A percentile compares a stretch with the other conserved stretches of the same genome.
Conservation (phyloP, 2,329 filamentous ascomycete species). For the Claviceps quebecensis region DNA sequence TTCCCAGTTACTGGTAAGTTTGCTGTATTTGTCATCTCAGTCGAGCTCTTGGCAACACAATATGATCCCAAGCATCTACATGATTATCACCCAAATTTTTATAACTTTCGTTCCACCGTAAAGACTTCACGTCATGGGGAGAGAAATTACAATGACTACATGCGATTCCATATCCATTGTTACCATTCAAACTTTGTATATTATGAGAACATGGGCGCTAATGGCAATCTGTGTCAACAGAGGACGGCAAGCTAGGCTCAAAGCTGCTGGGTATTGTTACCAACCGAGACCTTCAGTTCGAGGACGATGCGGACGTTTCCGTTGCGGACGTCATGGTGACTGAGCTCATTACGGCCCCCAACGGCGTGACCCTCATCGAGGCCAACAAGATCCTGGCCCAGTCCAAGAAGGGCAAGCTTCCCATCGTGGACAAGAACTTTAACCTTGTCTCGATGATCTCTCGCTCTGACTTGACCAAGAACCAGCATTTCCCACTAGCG, state of each 20-base stretch:
- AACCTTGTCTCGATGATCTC: slow-evolving; percentile 89
- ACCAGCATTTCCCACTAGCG: slow-evolving; percentile 88
- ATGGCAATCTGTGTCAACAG: slow-evolving; percentile 32
- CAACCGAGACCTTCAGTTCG: slow-evolving; percentile 95
- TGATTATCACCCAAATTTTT: slow-evolving; percentile 68
- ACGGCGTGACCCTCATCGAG: slow-evolving; percentile 71
- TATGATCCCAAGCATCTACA: slow-evolving; percentile 20
- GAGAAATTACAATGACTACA: slow-evolving; percentile 21
- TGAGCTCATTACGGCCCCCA: slow-evolving; percentile 75
- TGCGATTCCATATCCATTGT: slow-evolving; percentile 8
- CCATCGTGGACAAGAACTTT: slow-evolving; percentile 70
- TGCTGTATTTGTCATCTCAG: slow-evolving; percentile 27
- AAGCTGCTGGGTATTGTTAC: slow-evolving; percentile 97
- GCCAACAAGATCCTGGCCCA: slow-evolving; percentile 86
- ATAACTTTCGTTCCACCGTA: slow-evolving; percentile 99
- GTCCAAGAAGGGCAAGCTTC: slow-evolving; percentile 97
- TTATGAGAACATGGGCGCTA: neutral
- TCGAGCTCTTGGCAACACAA: neutral
- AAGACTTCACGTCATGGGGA: slow-evolving; percentile 79
- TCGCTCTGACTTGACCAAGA: slow-evolving; percentile 95
- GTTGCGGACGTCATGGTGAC: slow-evolving; percentile 91
- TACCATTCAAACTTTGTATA: neutral
- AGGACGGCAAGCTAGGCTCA: slow-evolving; percentile 81
- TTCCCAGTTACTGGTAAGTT: slow-evolving; percentile 87
- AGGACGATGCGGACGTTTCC: slow-evolving; percentile 55